Percentiles rank a stretch among this genome's conserved stretches.
phyloP scores from a whole-genome alignment of 83 land plant genomes.

The Isoetes engelmannii region DNA sequence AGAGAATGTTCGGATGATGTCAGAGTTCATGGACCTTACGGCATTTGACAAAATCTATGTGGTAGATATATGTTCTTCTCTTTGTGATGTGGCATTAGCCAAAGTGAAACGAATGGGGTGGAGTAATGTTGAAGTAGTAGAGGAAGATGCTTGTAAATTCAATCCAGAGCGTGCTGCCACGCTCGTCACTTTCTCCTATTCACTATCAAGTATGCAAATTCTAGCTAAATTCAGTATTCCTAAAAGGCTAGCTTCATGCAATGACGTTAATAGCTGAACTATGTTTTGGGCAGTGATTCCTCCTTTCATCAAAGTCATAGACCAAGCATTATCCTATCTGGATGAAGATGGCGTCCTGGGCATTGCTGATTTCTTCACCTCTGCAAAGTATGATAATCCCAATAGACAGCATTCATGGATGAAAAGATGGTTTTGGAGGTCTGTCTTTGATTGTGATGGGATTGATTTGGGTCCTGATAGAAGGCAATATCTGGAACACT shows the following conservation, averaged over 20 bases:
- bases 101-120: conserved; percentile 24
- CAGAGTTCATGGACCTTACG: conserved; percentile 22
- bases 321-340: conserved; percentile 19
- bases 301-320: conserved; percentile 33
- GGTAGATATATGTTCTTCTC: conserved; percentile 32
- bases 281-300: conserved; percentile 22
- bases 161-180: conserved; percentile 15
- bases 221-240: not conserved
- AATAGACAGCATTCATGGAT: conserved; percentile 37
- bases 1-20: conserved; percentile 36
- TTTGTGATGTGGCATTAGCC: conserved; percentile 19
- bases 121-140: conserved; percentile 35
- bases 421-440: conserved; percentile 38
- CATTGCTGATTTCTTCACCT: conserved; percentile 34
- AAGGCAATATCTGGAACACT: conserved; percentile 37
- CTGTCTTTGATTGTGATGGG: conserved; percentile 31
- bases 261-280: not conserved
- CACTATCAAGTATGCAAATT: conserved; percentile 29
- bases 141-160: conserved; percentile 30
- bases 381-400: conserved; percentile 36
- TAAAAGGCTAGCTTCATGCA: not conserved
- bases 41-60: conserved; percentile 26
- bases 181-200: conserved; percentile 42
- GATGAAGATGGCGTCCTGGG: conserved; percentile 34
- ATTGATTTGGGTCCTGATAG: conserved; percentile 43